Evolutionary conservation across 176 grass and related monocot genomes (phyloP), one percentile per base, ranked within the genome.

Genomic region (Triticum monococcum): DNA sequence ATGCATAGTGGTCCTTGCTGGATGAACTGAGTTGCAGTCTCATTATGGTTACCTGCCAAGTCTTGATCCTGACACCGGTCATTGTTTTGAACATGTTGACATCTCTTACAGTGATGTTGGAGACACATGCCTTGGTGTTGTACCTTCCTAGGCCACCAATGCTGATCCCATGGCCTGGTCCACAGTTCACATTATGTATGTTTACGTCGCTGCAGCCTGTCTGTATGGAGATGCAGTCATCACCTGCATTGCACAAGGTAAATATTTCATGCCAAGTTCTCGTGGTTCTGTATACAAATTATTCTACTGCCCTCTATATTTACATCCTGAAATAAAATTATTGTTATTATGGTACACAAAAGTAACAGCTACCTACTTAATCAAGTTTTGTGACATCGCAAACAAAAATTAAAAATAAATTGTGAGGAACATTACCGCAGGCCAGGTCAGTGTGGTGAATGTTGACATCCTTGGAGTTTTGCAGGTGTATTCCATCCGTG

Each of bases 61-160:
- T 98, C 89, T 96, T 98, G 90, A 98, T 98, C 84, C 94, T 96
- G 92, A 98, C 97, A 63, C 94, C 92, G 7, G 78, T 94, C 92
- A 92, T 98, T 26, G 97, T 98, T 77, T 77, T 96, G 83, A 90
- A 88, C 87, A 98, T 96, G 37, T 89, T 96, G 33, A 98, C 87
- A 70, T 96, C 97, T 89, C 97, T 90, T 63, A 98, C 86, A 12
- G 97, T 98, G 81, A 98, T 63, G 82, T 98, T 96, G 2, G 97
- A 95, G 52, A 98, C 97, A 82, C 96, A 98, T 72, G 96, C 93
- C 72, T 94, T 98, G 43, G 90, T 94, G 72, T 94, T 96, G 87
- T 94, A 92, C 80, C 71, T 95, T 41, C 93, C 94, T 68, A 98
- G 88, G 46, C 94, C 92, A n/a, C 94, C 97, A 66, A 96, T 98